Conservation (phyloP, 176 grass and related monocot genomes). For the Saccharum spontaneum region DNA sequence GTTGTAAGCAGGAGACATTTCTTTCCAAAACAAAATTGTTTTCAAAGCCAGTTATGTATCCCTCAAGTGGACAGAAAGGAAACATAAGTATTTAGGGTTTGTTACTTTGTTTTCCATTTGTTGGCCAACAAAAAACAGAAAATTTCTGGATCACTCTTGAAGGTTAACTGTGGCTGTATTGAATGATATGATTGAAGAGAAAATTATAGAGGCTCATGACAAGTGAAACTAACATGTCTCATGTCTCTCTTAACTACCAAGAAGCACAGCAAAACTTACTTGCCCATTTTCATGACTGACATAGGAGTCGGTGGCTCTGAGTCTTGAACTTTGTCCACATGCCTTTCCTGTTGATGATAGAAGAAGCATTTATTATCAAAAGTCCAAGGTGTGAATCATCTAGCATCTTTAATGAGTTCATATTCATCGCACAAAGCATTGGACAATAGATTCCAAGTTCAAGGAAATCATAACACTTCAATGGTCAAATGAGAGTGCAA, state of each 20-base stretch:
- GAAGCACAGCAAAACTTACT: constrained; percentile 59
- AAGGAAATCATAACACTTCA: neutral
- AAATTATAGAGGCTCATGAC: neutral
- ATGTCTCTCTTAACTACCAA: neutral
- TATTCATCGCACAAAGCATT: constrained; percentile 21
- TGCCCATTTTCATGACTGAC: constrained; percentile 76
- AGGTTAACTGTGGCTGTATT: neutral
- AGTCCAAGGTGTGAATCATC: neutral
- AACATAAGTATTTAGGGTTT: neutral
- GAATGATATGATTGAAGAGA: neutral
- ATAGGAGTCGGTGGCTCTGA: constrained; percentile 79
- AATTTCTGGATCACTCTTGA: neutral
- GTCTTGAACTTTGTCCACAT: constrained; percentile 77
- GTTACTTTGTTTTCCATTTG: neutral
- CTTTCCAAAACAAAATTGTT: neutral
- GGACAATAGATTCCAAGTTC: neutral
- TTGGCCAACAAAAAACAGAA: neutral
- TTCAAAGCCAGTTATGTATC: neutral
- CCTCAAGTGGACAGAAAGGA: neutral
- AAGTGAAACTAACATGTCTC: constrained; percentile 8
- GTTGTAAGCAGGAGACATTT: neutral
- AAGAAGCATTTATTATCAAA: constrained; percentile 18
- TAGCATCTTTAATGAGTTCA: constrained; percentile 6
- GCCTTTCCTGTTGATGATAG: constrained; percentile 65
- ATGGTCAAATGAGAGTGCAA: neutral